Percentiles rank a stretch among this genome's conserved stretches.
These are phyloP conservation scores for Lentinula edodes DNA, from an alignment of 768 basidiomycete species.

Conservation along the genomic window DNA sequence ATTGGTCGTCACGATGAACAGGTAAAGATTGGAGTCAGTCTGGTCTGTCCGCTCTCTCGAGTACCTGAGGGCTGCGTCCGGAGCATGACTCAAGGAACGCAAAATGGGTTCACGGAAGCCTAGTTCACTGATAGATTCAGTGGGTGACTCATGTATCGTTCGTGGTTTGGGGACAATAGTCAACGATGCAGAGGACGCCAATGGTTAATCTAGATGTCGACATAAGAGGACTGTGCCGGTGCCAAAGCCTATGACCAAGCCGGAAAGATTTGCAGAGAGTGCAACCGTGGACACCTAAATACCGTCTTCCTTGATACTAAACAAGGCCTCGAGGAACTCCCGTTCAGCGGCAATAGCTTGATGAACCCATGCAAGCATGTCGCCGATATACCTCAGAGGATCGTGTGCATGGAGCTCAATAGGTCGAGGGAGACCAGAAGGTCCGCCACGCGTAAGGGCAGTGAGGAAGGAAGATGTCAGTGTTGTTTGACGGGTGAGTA, in stretches of 20 bases:
- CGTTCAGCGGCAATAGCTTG: no score
- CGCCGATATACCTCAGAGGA: conserved; percentile 92
- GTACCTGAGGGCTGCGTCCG: neutral
- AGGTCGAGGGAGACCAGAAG: conserved; percentile 79
- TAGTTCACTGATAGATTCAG: conserved; percentile 89
- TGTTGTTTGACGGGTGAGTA: conserved; percentile 76
- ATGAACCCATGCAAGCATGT: conserved; percentile 99
- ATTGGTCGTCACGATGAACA: conserved; percentile 88
- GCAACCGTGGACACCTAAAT: conserved; percentile 72
- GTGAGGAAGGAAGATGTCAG: conserved; percentile 79
- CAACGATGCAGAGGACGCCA: conserved; percentile 64
- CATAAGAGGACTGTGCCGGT: conserved; percentile 92
- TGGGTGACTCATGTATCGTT: conserved; percentile 73
- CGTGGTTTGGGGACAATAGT: conserved; percentile 83
- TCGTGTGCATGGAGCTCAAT: conserved; percentile 99
- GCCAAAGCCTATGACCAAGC: conserved; percentile 89
- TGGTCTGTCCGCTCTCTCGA: conserved; percentile 15
- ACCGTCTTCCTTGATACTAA: conserved; percentile 58
- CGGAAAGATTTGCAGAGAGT: conserved; percentile 68
- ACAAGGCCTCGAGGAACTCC: conserved; percentile 87
- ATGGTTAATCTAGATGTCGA: conserved; percentile 86
- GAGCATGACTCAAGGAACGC: conserved; percentile 5
- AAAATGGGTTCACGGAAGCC: conserved; percentile 68
- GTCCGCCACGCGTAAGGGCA: conserved; percentile 85
- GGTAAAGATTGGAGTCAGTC: conserved; percentile 42